A percentile compares a stretch with the other conserved stretches of the same genome.
Conservation (phyloP, 2,329 filamentous ascomycete genomes). For the Drechslerella coelobrocha region DNA sequence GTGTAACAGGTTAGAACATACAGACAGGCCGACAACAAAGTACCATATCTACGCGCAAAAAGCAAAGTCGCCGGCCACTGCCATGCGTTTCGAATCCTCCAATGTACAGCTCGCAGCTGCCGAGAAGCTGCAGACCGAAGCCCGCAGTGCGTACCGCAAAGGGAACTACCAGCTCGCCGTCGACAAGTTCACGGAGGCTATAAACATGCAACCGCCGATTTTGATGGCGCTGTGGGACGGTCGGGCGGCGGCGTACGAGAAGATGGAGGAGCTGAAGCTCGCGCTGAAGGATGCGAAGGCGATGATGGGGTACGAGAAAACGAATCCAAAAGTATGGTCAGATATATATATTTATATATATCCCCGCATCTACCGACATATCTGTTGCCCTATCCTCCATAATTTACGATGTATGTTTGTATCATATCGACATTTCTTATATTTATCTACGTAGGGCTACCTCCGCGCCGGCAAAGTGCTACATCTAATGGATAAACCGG, state of each 20-base stretch:
- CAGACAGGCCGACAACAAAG: no score
- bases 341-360: no score
- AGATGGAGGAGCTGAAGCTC: constrained; percentile 35
- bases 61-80: no score
- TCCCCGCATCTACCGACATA: background rate
- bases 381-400: background rate
- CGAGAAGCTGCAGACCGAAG: constrained; percentile 51
- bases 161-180: constrained; percentile 49
- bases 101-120: constrained; percentile 40
- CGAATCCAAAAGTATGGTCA: constrained; percentile 13
- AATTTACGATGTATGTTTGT: no score
- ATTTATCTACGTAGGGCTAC: constrained; percentile 60
- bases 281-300: constrained; percentile 53
- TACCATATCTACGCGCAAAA: no score
- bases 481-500: constrained; percentile 60
- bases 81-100: constrained; percentile 36
- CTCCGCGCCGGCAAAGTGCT: constrained; percentile 60
- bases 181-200: constrained; percentile 50
- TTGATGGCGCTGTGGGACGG: constrained; percentile 49
- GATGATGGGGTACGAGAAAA: constrained; percentile 53
- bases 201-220: constrained; percentile 49
- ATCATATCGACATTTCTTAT: no score
- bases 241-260: constrained; percentile 53
- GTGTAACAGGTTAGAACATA: no score
- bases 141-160: constrained; percentile 49